Base-by-base conservation (phyloP, 23 red algal genomes). In the Pyropia yezoensis region DNA sequence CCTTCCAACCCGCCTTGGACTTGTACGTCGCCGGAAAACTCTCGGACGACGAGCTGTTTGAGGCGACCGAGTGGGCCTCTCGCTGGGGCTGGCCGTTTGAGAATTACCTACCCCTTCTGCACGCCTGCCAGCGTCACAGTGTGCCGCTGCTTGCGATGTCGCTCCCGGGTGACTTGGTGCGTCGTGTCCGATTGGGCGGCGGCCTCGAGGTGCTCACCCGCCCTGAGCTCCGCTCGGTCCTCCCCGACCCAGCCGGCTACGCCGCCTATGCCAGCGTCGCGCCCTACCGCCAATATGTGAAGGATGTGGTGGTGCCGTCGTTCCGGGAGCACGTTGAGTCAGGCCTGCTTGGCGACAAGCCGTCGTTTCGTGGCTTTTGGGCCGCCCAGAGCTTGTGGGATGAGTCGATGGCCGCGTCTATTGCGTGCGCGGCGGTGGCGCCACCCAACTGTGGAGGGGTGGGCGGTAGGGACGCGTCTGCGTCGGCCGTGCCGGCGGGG, bases 71-170 rank as follows among this genome's bases (percentile, higher is more conserved):
- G 54, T 89, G 85, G 85, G 85, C 79, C 1, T 56, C 56, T 5
- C 63, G 73, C 28, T 89, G 85, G 70, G 75, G 79, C 6, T 89
- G 85, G 85, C 85, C 85, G 49, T 89, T 74, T 52, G 85, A 89
- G 50, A 39, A 65, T 27, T 89, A 89, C 52, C 61, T 89, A 12
- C 75, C 75, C 69, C 52, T 89, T 3, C 54, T 89, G 13, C 85
- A 75, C 21, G 68, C 70, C 6, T 79, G 74, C 75, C 11, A 57
- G 14, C 39, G 62, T 54, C 51, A 61, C 19, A 26, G 24, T 16
- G 67, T 80, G 22, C 64, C 56, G 17, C 73, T 89, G 50, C 19
- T 89, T 18, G 85, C 85, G 1, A 67, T 89, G 6, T 63, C 56
- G 17, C 67, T 80, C n/a, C 52, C 79, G 25, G 73, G 62, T 3